These are phyloP conservation scores for Medicago truncatula DNA, from an alignment of 306 rosid species.

Conservation along the genomic window DNA sequence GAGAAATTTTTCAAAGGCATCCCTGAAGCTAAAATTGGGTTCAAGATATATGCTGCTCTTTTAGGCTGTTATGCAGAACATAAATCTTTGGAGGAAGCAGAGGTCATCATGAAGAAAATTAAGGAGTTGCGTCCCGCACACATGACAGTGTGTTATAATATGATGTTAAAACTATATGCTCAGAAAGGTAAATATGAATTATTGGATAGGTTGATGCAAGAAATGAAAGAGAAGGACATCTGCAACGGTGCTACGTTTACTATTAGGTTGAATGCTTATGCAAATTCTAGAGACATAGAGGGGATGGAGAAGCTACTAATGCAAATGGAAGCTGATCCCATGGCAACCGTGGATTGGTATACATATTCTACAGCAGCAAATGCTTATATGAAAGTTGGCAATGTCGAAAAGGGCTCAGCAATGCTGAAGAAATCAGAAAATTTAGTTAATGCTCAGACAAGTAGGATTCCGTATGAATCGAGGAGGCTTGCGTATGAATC, in stretches of 20 bases:
- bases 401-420: conserved; percentile 48
- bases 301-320: conserved; percentile 66
- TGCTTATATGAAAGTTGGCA: conserved; percentile 62
- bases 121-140: conserved; percentile 41
- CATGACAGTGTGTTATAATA: conserved; percentile 49
- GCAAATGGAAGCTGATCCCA: conserved; percentile 64
- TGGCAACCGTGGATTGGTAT: conserved; percentile 53
- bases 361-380: conserved; percentile 57
- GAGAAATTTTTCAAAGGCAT: conserved; percentile 57
- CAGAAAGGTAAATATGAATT: conserved; percentile 58
- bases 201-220: conserved; percentile 55
- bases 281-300: conserved; percentile 39
- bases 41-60: conserved; percentile 61
- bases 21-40: conserved; percentile 45
- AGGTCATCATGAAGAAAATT: conserved; percentile 61
- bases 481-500: conserved; percentile 54
- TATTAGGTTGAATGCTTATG: conserved; percentile 63
- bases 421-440: conserved; percentile 61
- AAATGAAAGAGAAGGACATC: conserved; percentile 62
- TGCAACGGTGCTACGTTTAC: conserved; percentile 44
- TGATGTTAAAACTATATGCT: conserved; percentile 66
- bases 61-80: conserved; percentile 61
- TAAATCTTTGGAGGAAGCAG: conserved; percentile 61
- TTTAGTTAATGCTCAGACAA: conserved; percentile 10
- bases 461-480: conserved; percentile 52